Percentiles rank a stretch among this genome's conserved stretches.
Evolutionary conservation across 192 early-diverging fungal species (phyloP).

Genomic region (Podochytrium sp.): DNA sequence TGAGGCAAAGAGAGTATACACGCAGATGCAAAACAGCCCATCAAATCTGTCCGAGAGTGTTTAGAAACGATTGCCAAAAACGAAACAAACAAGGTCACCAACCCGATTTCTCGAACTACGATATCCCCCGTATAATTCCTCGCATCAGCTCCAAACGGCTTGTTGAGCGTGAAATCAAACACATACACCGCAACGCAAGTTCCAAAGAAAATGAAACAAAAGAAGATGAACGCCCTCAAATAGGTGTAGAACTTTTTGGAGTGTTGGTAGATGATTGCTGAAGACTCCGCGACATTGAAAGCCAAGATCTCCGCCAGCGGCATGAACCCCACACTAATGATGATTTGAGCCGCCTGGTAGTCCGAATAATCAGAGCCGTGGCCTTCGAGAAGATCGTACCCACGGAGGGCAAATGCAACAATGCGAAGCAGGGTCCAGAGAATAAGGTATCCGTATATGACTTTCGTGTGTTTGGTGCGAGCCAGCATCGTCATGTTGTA

Average conservation of each 20-base stretch:
- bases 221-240: neutral
- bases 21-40: constrained; percentile 5
- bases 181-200: constrained; percentile 1
- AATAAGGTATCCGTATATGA: neutral
- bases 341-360: constrained; percentile 15
- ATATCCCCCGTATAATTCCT: constrained; percentile 4
- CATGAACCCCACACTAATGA: constrained; percentile 14
- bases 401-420: constrained; percentile 5
- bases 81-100: too few species aligned
- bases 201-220: neutral
- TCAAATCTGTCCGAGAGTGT: too few species aligned
- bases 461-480: neutral
- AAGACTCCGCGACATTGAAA: constrained; percentile 1
- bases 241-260: neutral
- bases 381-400: neutral
- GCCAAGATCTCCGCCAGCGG: constrained; percentile 8
- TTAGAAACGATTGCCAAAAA: too few species aligned
- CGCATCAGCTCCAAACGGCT: constrained; percentile 13
- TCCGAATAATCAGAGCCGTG: neutral
- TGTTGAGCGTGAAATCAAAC: constrained; percentile 27
- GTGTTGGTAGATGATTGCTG: neutral
- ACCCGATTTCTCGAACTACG: constrained; percentile 15
- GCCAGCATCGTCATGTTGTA: neutral
- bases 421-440: constrained; percentile 7
- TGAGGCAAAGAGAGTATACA: constrained; percentile 11